phyloP scores from a whole-genome alignment of 2,329 filamentous ascomycete genomes.

The Pseudogymnoascus sp. region DNA sequence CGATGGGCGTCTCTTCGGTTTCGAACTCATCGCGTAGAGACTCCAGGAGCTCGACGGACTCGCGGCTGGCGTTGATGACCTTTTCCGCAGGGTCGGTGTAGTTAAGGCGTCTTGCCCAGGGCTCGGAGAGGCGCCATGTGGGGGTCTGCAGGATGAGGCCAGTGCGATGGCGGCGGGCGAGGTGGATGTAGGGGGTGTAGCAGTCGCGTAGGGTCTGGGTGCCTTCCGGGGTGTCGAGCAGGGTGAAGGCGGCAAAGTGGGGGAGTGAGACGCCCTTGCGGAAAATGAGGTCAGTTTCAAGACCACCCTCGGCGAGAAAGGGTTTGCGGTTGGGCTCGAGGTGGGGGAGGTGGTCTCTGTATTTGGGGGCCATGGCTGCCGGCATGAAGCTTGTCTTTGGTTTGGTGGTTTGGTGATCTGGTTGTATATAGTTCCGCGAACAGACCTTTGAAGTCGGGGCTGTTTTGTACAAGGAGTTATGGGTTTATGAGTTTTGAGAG shows the following conservation, averaged over 20 bases:
- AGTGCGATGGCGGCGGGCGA: constrained; percentile 7
- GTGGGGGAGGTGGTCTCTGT: constrained; percentile 10
- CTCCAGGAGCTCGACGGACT: background rate
- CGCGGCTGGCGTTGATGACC: background rate
- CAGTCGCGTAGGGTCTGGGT: constrained; percentile 6
- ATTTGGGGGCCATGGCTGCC: background rate
- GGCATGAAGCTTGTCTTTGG: background rate
- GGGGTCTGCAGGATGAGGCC: constrained; percentile 14
- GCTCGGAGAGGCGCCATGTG: constrained; percentile 13
- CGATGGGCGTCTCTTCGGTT: background rate
- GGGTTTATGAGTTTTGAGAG: background rate
- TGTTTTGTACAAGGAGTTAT: background rate
- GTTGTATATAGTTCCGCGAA: background rate
- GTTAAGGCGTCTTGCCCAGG: constrained; percentile 12
- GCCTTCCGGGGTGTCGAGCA: constrained; percentile 3
- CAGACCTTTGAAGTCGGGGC: background rate
- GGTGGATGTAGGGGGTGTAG: constrained; percentile 1
- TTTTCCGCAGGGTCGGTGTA: background rate
- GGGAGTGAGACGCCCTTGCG: constrained; percentile 8
- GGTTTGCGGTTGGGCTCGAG: constrained; percentile 9
- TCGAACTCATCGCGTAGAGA: background rate
- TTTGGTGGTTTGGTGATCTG: background rate
- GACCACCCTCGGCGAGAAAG: constrained; percentile 13
- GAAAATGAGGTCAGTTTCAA: constrained; percentile 13
- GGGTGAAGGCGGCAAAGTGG: constrained; percentile 4